Evolutionary conservation across 169 alveolate species (phyloP).

Genomic region (Cryptosporidium canis): DNA sequence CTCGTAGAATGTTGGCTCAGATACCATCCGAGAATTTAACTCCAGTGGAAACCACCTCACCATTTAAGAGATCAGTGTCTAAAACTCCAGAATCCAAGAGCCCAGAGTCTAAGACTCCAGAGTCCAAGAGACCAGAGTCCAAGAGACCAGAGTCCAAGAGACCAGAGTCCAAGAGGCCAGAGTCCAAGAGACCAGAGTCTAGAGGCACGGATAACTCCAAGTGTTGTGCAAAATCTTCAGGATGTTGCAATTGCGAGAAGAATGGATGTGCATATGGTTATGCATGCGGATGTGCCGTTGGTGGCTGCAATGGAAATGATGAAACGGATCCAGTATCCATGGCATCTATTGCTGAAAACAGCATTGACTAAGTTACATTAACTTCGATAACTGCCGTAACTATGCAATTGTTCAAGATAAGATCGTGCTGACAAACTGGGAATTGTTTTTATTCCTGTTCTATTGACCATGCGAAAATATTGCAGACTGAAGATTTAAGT

Average conservation of each 20-base stretch:
- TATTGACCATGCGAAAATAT: too few species aligned
- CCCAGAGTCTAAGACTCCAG: neutral
- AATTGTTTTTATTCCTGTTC: too few species aligned
- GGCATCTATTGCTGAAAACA: neutral
- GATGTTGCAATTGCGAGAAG: neutral
- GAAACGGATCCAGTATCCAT: neutral
- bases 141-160: neutral
- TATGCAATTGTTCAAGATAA: too few species aligned
- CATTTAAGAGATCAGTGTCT: too few species aligned
- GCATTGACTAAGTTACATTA: neutral
- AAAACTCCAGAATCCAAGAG: neutral
- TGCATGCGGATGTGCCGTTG: neutral
- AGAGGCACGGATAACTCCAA: neutral
- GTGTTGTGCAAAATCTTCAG: neutral
- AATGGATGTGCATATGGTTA: neutral
- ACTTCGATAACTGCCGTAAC: too few species aligned
- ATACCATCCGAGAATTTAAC: neutral
- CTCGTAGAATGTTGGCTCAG: constrained; percentile 8
- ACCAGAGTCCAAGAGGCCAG: neutral
- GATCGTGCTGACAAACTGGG: too few species aligned
- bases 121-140: neutral
- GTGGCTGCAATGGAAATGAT: neutral
- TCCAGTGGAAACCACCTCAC: too few species aligned
- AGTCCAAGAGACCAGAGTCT: neutral
- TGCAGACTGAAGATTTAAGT: neutral